These are phyloP conservation scores for Tephrocybe sp. DNA, from an alignment of 768 basidiomycete species.

Conservation along the genomic window DNA sequence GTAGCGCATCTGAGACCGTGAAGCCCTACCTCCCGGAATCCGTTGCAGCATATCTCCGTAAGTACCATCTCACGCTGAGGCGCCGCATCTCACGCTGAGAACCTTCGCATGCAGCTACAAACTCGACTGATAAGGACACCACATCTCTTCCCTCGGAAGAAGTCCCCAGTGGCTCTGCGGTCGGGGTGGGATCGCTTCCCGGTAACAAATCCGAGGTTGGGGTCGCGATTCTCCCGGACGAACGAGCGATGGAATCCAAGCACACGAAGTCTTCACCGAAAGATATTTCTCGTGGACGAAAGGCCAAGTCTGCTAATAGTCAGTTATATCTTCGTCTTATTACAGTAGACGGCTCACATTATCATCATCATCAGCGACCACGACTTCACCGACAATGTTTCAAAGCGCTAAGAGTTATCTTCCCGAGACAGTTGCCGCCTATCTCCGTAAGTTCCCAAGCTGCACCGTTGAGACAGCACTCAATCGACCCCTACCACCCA, in stretches of 20 bases:
- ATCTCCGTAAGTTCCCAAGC: constrained; percentile 7
- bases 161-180: constrained; percentile 18
- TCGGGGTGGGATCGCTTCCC: constrained; percentile 51
- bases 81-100: background rate
- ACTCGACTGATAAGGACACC: background rate
- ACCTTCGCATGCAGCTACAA: background rate
- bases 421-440: constrained; percentile 1
- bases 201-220: constrained; percentile 40
- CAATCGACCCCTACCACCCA: background rate
- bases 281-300: background rate
- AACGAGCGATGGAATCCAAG: constrained; percentile 25
- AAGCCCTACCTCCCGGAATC: constrained; percentile 15
- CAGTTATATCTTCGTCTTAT: background rate
- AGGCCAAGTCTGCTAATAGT: background rate
- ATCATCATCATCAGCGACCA: too few relatives aligned
- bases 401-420: constrained; percentile 9
- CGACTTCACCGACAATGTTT: background rate
- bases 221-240: constrained; percentile 49
- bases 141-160: constrained; percentile 6
- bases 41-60: constrained; percentile 6
- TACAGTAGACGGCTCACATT: too few relatives aligned
- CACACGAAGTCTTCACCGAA: background rate
- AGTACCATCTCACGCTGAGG: background rate
- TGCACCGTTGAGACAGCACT: background rate
- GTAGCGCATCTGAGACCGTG: constrained; percentile 6